Evolutionary conservation across 345 rosid genomes (phyloP), one percentile per base, ranked within the genome.

Genomic region (Citrus trifoliata): DNA sequence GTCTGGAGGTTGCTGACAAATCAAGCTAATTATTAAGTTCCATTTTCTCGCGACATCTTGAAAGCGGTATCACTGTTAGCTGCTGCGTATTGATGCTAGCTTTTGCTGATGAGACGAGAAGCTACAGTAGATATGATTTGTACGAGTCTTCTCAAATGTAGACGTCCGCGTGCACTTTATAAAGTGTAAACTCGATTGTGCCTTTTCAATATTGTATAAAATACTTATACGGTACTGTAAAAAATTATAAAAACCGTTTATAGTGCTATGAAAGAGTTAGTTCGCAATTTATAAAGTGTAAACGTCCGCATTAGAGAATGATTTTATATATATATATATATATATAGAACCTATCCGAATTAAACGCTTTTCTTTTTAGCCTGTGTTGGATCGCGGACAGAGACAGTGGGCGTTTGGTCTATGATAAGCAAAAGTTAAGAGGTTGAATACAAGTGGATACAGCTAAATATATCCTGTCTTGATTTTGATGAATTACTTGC

Each of bases 381-480:
- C 69, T 73, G 80, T 62, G 86, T 80, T 81, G 88, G 89, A 88
- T 89, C 87, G 87, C 79, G 81, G 89, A 88, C 92, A 91, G 67
- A 65, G 88, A 74, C 87, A 86, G 91, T 88, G 93, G 89, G 93
- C 84, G 87, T 88, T 86, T 74, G 91, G 90, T 87, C 86, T 83
- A 53, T 81, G 77, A 80, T 85, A 68, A 70, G 88, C 88, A 82
- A 86, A 86, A 88, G 90, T 84, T 87, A 90, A 88, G 88, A 78
- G 80, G 88, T 87, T 88, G 91, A 83, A 81, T 84, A 84, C 93
- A 90, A 90, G 90, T 87, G 92, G 90, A 85, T 80, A 82, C 82
- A 85, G 87, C 86, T 83, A 81, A 33, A 65, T 21, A 66, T 8
- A 32, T 83, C 76, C 77, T 87, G 91, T 89, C 93, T 80, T 83